Base-by-base conservation (phyloP, 768 basidiomycete species). In the Peribolospora baueri region DNA sequence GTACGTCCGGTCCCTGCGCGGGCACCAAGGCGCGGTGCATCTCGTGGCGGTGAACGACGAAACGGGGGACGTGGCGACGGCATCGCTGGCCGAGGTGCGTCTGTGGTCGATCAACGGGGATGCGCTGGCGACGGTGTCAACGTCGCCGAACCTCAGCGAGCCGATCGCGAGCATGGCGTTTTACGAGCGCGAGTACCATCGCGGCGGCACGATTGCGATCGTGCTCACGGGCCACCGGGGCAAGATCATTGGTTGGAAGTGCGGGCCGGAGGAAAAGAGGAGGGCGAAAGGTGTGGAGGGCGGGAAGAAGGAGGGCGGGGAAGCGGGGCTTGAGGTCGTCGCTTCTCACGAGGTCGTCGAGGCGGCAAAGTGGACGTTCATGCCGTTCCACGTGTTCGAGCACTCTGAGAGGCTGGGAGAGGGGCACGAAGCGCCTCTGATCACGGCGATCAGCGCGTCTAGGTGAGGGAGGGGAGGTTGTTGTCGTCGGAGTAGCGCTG, bases 31-130 rank as follows among this genome's bases (percentile, higher is more conserved):
- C 2, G 1, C 5, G 3, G 46, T 55, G 4, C 54, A 51, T 3
- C 46, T 47, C n/a, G 50, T 51, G 14, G 40, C 45, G 2, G 51
- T 55, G 54, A 55, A 50, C 54, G 50, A 47, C n/a, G 51, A 50
- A 1, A 55, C 54, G 6, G 54, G 54, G 14, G 54, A 55, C 40
- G 42, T 55, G 4, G 46, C 46, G 37, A 51, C 50, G 11, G 46
- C 45, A 25, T 46, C 49, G 10, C 50, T 14, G 11, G 45, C 54
- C 5, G 40, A 25, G 2, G 0, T 55, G 5, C 49, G 54, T 6
- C 9, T 51, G 10, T 55, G 39, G 39, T 47, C n/a, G 3, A 50
- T 55, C 40, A 55, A 55, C 50, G 54, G 54, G 46, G 25, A 36
- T 5, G 50, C 51, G 1, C 54, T 55, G 6, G 50, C 50, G 7